These are phyloP conservation scores for Vitis hybrid DNA, from an alignment of 177 flowering plant genomes.

Conservation along the genomic window DNA sequence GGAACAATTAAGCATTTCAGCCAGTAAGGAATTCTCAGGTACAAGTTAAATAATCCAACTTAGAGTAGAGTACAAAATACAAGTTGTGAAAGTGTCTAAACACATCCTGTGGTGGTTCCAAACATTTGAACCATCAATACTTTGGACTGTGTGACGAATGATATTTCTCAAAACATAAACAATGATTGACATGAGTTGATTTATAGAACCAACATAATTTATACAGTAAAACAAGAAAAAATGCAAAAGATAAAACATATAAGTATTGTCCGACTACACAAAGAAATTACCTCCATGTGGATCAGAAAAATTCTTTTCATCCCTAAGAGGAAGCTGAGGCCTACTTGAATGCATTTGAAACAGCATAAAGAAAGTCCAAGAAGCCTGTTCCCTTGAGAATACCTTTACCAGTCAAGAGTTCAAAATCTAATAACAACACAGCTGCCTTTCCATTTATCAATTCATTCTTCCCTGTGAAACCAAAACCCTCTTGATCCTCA, in stretches of 20 bases:
- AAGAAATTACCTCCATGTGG: slow-evolving; percentile 3
- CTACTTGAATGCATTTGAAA: slow-evolving; percentile 54
- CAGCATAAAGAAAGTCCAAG: slow-evolving; percentile 81
- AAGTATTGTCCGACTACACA: background rate
- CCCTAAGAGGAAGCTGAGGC: background rate
- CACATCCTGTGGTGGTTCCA: background rate
- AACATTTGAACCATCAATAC: too few relatives aligned
- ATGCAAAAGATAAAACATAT: background rate
- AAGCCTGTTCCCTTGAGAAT: slow-evolving; percentile 94
- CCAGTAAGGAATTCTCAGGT: too few relatives aligned
- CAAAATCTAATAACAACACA: slow-evolving; percentile 72
- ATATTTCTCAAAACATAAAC: too few relatives aligned
- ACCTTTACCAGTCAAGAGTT: slow-evolving; percentile 93
- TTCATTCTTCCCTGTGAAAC: slow-evolving; percentile 73
- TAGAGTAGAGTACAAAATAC: background rate
- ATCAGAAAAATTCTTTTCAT: background rate
- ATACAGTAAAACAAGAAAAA: background rate
- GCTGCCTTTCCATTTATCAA: slow-evolving; percentile 93
- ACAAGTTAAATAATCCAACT: too few relatives aligned
- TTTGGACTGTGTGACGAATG: too few relatives aligned
- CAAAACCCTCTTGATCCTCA: slow-evolving; percentile 71
- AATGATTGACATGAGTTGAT: too few relatives aligned
- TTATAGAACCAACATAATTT: background rate
- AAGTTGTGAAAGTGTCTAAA: background rate
- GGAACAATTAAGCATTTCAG: too few relatives aligned